Percentiles rank a stretch among this genome's conserved stretches.
Conservation (phyloP, 352 stramenopile genomes). For the Globisporangium solare region DNA sequence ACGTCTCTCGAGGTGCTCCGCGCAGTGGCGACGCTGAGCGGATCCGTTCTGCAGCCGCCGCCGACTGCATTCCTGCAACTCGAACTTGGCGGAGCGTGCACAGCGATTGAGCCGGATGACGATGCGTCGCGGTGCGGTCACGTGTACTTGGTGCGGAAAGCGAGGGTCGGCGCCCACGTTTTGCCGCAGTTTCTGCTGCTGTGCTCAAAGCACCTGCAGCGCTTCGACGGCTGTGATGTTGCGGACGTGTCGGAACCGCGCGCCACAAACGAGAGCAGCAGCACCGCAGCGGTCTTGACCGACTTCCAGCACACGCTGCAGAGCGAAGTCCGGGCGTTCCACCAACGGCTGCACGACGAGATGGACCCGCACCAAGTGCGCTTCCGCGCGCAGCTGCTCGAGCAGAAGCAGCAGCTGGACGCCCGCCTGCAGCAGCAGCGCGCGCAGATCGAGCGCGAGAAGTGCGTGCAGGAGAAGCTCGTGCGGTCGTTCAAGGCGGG, state of each 20-base stretch:
- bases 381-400: constrained; percentile 18
- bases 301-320: constrained; percentile 24
- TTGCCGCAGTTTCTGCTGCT: constrained; percentile 36
- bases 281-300: constrained; percentile 7
- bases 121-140: constrained; percentile 8
- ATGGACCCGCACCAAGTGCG: constrained; percentile 29
- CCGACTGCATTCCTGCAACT: constrained; percentile 33
- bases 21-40: constrained; percentile 12
- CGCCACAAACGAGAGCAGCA: not conserved
- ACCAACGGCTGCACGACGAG: constrained; percentile 27
- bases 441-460: constrained; percentile 26
- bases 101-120: not conserved
- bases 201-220: constrained; percentile 18
- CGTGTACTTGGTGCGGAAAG: constrained; percentile 29
- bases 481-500: constrained; percentile 9
- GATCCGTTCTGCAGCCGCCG: constrained; percentile 20
- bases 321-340: constrained; percentile 27
- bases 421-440: constrained; percentile 20
- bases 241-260: not conserved
- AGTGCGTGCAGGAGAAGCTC: constrained; percentile 27
- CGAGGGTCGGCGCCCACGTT: constrained; percentile 16
- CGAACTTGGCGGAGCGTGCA: constrained; percentile 12
- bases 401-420: constrained; percentile 20
- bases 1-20: constrained; percentile 23
- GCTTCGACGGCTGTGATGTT: not conserved